Base-by-base conservation (phyloP, 352 stramenopile genomes). In the Phytophthora brassicae region DNA sequence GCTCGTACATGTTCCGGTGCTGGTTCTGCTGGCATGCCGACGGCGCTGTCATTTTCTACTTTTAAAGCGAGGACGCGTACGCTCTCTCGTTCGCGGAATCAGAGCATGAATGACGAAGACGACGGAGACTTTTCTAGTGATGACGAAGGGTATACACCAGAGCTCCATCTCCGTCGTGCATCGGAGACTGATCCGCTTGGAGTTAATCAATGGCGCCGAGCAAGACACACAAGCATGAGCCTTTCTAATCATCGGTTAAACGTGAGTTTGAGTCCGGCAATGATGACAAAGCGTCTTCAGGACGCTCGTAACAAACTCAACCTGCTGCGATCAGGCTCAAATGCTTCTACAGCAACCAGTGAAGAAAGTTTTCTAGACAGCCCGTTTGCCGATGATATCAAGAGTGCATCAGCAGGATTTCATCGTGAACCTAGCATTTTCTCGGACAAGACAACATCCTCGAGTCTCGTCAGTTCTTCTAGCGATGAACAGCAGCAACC, bases 51-150 rank as follows among this genome's bases (percentile, higher is more conserved):
- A 4, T 58, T 73, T 47, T 66, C 62, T 23, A 72, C 66, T 6
- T 58, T 83, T 8, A 73, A 70, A 22, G 45, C 70, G 17, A 67
- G 72, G 12, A 72, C 72, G n/a, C 67, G 55, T 9, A 75, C 70
- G 36, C 39, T 79, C 41, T 70, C 68, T 1, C 39, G 46, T 16
- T 58, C 50, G n/a, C 64, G 56, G 49, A 75, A 60, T 23, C 64
- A 62, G 43, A 64, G 29, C 26, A n/a, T 56, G 7, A 31, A 55
- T 9, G 55, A 69, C 5, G 54, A 75, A 20, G 68, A 85, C 38
- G 73, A 75, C 23, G 74, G 73, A 17, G 74, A 82, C 28, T 89
- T 89, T 33, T 89, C 81, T 3, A 86, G 78, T 53, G 78, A 88
- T 23, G 74, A 86, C 41, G 74, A 82, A 42, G 78, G 72, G 29